Evolutionary conservation across 495 filamentous ascomycete genomes (phyloP), one percentile per base, ranked within the genome.

Genomic region (Daldinia concentrica): DNA sequence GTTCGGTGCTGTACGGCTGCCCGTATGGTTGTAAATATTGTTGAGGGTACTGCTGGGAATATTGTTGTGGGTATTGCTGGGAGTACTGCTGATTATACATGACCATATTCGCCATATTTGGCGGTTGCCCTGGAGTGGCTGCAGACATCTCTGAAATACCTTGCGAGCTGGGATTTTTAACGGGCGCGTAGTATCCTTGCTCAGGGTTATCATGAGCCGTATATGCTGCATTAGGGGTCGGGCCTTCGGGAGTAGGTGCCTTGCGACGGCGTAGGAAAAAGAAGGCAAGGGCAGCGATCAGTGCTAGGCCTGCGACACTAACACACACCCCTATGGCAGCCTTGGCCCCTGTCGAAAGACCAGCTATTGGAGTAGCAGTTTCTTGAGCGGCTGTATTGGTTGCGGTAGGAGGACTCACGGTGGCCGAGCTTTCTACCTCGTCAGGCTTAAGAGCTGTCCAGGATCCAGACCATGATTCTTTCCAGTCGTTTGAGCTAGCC

Each of bases 261-360:
- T 74, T 78, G 14, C 81, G 81, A 34, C 80, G 81, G 0, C 75
- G 76, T 22, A 80, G 27, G 60, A 81, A 75, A 64, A 76, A 80
- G 74, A 79, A 84, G 30, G 73, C 68, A 27, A 82, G 50, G n/a
- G 36, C 76, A 64, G 57, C 74, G 66, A 85, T 55, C 57, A 80
- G 50, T 39, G 66, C 68, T 1, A 84, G 69, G 17, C 74, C 82
- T 15, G 67, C 69, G 15, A 83, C 32, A 26, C 73, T 75, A 60
- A 74, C 78, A 15, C 69, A 82, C 12, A 83, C 79, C 43, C 79
- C 83, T 58, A 84, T 84, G 43, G 82, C 84, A 32, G 78, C 78
- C 63, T 80, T 71, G 61, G 82, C 82, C 54, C 80, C 82, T 3
- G 59, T 74, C 6, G 81, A 64, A n/a, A 84, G 76, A 6, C 78